These are phyloP conservation scores for Amyloporia xantha DNA, from an alignment of 768 basidiomycete species.

Conservation along the genomic window DNA sequence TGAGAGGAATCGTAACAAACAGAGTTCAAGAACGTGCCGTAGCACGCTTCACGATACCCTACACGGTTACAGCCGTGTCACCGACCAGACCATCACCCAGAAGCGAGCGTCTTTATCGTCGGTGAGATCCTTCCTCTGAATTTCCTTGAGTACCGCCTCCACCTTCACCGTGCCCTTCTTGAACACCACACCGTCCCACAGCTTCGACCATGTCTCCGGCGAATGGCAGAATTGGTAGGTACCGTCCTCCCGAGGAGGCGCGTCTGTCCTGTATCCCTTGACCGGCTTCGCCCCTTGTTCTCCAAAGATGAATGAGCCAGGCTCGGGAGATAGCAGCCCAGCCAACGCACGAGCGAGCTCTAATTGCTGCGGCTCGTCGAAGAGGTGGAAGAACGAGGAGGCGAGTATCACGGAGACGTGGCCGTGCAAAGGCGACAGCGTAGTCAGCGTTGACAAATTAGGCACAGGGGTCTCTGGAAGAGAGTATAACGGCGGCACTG, in stretches of 20 bases:
- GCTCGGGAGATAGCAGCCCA: slow-evolving; percentile 30
- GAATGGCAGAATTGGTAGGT: slow-evolving; percentile 27
- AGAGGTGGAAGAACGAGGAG: slow-evolving; percentile 45
- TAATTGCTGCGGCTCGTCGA: slow-evolving; percentile 33
- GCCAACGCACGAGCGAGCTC: slow-evolving; percentile 34
- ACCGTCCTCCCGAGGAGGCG: not conserved
- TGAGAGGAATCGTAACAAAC: too few relatives aligned
- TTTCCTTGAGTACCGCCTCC: slow-evolving; percentile 9
- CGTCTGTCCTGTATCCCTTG: slow-evolving; percentile 19
- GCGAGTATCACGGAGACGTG: slow-evolving; percentile 44
- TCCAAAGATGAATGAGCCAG: slow-evolving; percentile 41
- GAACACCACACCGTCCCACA: slow-evolving; percentile 34
- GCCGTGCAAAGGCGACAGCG: slow-evolving; percentile 40
- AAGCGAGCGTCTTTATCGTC: not conserved
- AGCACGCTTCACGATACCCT: too few relatives aligned
- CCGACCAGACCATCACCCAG: not conserved
- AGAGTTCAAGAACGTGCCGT: too few relatives aligned
- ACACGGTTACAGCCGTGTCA: not conserved
- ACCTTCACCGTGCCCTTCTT: slow-evolving; percentile 27
- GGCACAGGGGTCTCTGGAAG: slow-evolving; percentile 10
- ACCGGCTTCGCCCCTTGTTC: slow-evolving; percentile 28
- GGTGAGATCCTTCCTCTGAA: not conserved
- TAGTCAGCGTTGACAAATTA: slow-evolving; percentile 26
- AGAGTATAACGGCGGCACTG: slow-evolving; percentile 2
- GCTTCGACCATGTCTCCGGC: slow-evolving; percentile 27